Percentiles rank a stretch among this genome's conserved stretches.
phyloP scores from a whole-genome alignment of 257 asterid species.

The Solanum ahanhuiri region DNA sequence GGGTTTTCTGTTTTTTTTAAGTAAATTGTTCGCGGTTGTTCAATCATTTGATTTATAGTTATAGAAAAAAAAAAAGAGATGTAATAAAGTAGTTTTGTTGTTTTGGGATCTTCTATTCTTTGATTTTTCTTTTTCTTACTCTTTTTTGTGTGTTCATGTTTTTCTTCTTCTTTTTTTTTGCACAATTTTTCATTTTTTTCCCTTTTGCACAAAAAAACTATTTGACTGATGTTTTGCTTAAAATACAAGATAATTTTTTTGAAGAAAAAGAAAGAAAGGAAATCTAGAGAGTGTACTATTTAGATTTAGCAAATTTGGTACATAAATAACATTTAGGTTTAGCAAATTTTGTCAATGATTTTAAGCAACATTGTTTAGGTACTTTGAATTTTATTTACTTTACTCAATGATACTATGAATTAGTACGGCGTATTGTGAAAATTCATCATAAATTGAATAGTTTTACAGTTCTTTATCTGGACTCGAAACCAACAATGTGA shows the following conservation, averaged over 20 bases:
- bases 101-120: background rate
- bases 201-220: background rate
- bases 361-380: background rate
- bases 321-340: background rate
- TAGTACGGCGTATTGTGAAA: background rate
- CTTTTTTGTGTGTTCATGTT: background rate
- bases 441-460: background rate
- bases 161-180: too few relatives aligned
- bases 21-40: background rate
- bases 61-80: background rate
- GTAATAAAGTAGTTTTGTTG: background rate
- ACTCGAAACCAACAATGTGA: background rate
- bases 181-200: background rate
- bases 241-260: background rate
- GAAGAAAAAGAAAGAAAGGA: background rate
- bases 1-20: background rate
- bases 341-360: background rate
- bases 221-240: background rate
- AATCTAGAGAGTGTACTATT: background rate
- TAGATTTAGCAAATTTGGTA: background rate
- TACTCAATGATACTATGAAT: background rate
- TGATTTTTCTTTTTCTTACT: background rate
- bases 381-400: background rate
- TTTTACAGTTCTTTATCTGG: background rate
- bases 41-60: background rate